These are phyloP conservation scores for Amanita pallidorosea DNA, from an alignment of 768 basidiomycete genomes.

Conservation along the genomic window DNA sequence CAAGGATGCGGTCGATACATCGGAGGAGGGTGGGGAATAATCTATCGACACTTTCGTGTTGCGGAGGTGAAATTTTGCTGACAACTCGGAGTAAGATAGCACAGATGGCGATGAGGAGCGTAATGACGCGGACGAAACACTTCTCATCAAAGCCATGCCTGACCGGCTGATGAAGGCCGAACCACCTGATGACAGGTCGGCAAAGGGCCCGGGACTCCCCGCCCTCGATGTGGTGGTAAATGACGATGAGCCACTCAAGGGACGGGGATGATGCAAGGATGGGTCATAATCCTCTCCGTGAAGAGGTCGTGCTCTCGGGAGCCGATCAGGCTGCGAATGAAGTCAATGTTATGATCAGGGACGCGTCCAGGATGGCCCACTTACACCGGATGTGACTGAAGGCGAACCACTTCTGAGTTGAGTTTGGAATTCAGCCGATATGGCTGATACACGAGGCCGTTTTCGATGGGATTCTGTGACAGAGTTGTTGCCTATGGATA, in stretches of 20 bases:
- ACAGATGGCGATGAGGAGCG: conserved; percentile 11
- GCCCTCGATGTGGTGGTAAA: conserved; percentile 12
- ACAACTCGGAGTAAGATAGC: conserved; percentile 22
- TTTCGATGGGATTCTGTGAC: conserved; percentile 16
- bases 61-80: conserved; percentile 22
- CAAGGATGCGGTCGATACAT: conserved; percentile 9
- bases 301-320: conserved; percentile 10
- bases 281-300: conserved; percentile 11
- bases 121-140: conserved; percentile 21
- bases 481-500: conserved; percentile 19
- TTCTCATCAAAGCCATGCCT: conserved; percentile 21
- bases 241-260: conserved; percentile 1
- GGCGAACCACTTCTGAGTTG: conserved; percentile 10
- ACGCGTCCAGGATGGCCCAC: conserved; percentile 8
- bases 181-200: conserved; percentile 10
- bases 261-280: conserved; percentile 7
- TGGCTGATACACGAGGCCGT: conserved; percentile 21
- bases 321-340: conserved; percentile 11
- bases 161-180: conserved; percentile 16
- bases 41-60: conserved; percentile 23
- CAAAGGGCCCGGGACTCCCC: conserved; percentile 13
- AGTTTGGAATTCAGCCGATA: conserved; percentile 9
- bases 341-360: conserved; percentile 3
- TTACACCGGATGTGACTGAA: conserved; percentile 10
- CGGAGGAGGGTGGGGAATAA: conserved; percentile 15